These are phyloP conservation scores for Hygrophoropsis aurantiaca DNA, from an alignment of 768 basidiomycete species.

Conservation along the genomic window DNA sequence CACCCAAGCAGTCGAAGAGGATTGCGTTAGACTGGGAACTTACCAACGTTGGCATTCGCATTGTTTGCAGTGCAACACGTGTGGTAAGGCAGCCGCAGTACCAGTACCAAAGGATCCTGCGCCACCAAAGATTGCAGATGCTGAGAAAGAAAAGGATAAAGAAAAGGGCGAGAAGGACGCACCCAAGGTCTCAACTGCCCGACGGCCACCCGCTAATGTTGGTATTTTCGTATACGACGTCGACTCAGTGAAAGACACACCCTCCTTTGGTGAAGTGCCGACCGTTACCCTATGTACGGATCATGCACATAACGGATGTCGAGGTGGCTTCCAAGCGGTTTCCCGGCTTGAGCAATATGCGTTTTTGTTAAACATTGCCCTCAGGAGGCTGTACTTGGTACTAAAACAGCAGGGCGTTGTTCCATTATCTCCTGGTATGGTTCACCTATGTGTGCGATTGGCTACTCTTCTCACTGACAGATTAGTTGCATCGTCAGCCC, in stretches of 20 bases:
- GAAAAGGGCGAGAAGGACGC: slow-evolving; percentile 42
- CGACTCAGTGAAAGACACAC: slow-evolving; percentile 65
- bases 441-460: slow-evolving; percentile 5
- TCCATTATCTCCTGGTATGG: slow-evolving; percentile 72
- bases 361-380: slow-evolving; percentile 92
- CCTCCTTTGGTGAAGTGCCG: slow-evolving; percentile 73
- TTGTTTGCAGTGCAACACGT: slow-evolving; percentile 82
- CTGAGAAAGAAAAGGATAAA: slow-evolving; percentile 37
- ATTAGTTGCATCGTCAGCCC: slow-evolving; percentile 28
- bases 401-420: slow-evolving; percentile 89
- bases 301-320: slow-evolving; percentile 68
- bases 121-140: slow-evolving; percentile 51
- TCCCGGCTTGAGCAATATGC: slow-evolving; percentile 97
- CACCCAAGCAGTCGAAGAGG: slow-evolving; percentile 90
- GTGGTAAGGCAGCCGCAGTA: slow-evolving; percentile 74
- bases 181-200: slow-evolving; percentile 61
- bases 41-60: slow-evolving; percentile 96
- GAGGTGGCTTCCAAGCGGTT: slow-evolving; percentile 83
- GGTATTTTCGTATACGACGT: slow-evolving; percentile 74
- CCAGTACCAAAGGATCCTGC: slow-evolving; percentile 55
- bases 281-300: slow-evolving; percentile 74
- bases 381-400: slow-evolving; percentile 84
- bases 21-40: slow-evolving; percentile 93
- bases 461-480: slow-evolving; percentile 8
- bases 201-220: slow-evolving; percentile 81